phyloP scores from a whole-genome alignment of 345 rosid genomes.

The Heritiera fomes region DNA sequence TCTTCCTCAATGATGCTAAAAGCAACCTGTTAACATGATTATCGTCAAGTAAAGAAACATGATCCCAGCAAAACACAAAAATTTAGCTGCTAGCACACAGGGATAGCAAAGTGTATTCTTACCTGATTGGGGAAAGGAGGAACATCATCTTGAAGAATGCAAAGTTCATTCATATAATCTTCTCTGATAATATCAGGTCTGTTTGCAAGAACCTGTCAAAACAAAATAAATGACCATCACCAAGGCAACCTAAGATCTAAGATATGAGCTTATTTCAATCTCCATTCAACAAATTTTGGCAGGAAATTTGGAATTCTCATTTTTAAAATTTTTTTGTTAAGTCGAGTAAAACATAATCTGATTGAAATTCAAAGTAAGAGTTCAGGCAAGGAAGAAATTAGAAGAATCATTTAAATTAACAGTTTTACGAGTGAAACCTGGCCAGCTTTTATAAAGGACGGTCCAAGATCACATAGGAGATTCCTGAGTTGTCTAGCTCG shows the following conservation, averaged over 20 bases:
- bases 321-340: neutral
- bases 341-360: neutral
- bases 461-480: constrained; percentile 89
- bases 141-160: constrained; percentile 96
- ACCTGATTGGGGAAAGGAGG: constrained; percentile 96
- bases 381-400: neutral
- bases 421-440: constrained; percentile 47
- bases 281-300: neutral
- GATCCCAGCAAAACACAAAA: neutral
- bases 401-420: constrained; percentile 11
- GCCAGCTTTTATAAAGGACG: constrained; percentile 97
- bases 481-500: constrained; percentile 96
- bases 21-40: constrained; percentile 61
- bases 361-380: neutral
- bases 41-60: constrained; percentile 23
- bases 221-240: constrained; percentile 17
- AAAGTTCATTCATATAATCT: constrained; percentile 97
- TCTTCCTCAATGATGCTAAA: constrained; percentile 92
- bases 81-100: neutral
- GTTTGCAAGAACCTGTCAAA: constrained; percentile 78
- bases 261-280: neutral
- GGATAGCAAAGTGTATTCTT: constrained; percentile 1
- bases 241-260: neutral
- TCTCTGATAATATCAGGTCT: constrained; percentile 95
- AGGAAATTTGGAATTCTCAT: neutral